Base-by-base conservation (phyloP, 2,329 filamentous ascomycete genomes). In the Cladosporium colombiae region DNA sequence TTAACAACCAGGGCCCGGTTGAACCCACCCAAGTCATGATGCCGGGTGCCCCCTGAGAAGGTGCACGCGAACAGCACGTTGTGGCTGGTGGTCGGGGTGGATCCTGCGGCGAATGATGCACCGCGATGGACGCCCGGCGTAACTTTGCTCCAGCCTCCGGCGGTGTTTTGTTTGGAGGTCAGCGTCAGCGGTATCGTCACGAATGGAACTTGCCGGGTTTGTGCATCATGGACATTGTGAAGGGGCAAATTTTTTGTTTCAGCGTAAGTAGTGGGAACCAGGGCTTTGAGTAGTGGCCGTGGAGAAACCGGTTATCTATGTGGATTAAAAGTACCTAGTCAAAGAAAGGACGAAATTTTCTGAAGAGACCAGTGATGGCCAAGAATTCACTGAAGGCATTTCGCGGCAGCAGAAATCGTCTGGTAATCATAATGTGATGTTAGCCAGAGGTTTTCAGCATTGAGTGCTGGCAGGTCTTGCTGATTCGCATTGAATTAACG, bases 161-260 rank as follows among this genome's bases (percentile, higher is more conserved):
- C 23, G 7, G 10, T 46, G n/a, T 10, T 44, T 44, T 46, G 40
- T 46, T 46, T 46, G n/a, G 8, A 11, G 4, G n/a, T 46, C n/a
- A 23, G 40, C 40, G 40, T 46, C n/a, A 46, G 40, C n/a, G 40
- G 40, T 46, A 46, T 53, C 49, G 49, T 53, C 49, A 53, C 49
- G 49, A 29, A 53, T 29, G 49, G 49, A 53, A 53, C 13, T 27
- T 29, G 49, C 49, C 49, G 49, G 13, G 2, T 46, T 46, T 46
- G 8, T 21, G 40, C 40, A 46, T 46, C n/a, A 21, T 46, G 40
- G 40, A 46, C 40, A 46, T 46, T 46, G 40, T 46, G 40, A 46
- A 46, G 40, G 40, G 40, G 40, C 18, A n/a, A 8, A 46, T 13
- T 46, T 46, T 23, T 11, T 46, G 40, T 46, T 46, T 46, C 40